Evolutionary conservation across 1,284 basidiomycete species (phyloP), one percentile per base, ranked within the genome.

Genomic region (Flammula alnicola): DNA sequence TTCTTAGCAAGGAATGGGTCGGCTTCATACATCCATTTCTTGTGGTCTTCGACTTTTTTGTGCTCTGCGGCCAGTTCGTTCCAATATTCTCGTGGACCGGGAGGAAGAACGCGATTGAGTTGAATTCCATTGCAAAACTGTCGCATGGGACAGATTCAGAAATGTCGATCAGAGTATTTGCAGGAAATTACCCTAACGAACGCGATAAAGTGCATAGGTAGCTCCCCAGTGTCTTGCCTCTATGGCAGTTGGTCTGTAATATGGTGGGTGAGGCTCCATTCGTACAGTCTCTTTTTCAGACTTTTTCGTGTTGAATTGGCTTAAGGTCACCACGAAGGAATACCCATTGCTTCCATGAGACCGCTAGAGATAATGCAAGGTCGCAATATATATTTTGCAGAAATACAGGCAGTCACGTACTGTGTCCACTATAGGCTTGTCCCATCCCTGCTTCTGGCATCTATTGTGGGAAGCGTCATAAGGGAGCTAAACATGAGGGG

Each of bases 141-240:
- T 33, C 33, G 50, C 39, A 53, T 52, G 54, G 56, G 56, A 58
- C 53, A 60, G 12, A 35, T 62, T 64, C 36, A 63, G 54, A 51
- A 55, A 12, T 50, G 61, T 40, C 37, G 25, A 27, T 45, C 46
- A 44, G 45, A 40, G 39, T 23, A 50, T 46, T 20, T 55, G 55
- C 35, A 57, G 42, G 50, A 51, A 49, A 47, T 55, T 26, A 42
- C 39, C 52, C 29, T n/a, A n/a, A 83, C 88, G 69, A 65, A 93
- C 90, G 54, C 93, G 83, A 69, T 93, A 91, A 47, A 95, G 68
- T 22, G 91, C 91, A 61, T 93, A 94, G 3, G 90, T 90, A 19
- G 93, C 92, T 17, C 88, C 91, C 82, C 87, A 94, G 63, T 95
- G 93, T 41, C 83, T 86, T 14, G 92, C 91, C 69, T 94, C 86